A percentile compares a stretch with the other conserved stretches of the same genome.
Evolutionary conservation across 768 basidiomycete genomes (phyloP).

Genomic region (Cyclocybe cylindracea): DNA sequence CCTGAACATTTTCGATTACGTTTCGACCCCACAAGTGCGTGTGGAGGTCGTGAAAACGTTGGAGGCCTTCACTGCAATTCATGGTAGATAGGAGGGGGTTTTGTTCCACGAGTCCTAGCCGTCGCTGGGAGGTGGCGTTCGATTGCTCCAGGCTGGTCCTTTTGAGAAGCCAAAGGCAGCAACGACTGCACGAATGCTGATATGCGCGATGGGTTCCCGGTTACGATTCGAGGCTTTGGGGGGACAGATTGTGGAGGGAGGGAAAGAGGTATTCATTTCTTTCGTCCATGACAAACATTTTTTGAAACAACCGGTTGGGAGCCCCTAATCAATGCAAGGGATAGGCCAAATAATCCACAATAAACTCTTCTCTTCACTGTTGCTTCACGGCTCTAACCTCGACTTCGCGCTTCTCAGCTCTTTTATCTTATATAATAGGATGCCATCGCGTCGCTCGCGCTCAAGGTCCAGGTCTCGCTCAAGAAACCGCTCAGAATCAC

Average conservation of each 20-base stretch:
- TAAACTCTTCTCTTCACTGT: neutral
- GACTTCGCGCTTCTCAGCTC: neutral
- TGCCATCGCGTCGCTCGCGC: slow-evolving; percentile 39
- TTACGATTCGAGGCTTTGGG: too few relatives aligned
- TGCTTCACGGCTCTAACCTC: neutral
- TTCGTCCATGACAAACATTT: too few relatives aligned
- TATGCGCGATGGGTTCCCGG: too few relatives aligned
- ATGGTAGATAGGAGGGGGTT: neutral
- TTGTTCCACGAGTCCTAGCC: neutral
- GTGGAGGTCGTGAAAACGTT: slow-evolving; percentile 2
- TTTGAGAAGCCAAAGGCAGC: too few relatives aligned
- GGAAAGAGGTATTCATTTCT: too few relatives aligned
- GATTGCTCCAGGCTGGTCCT: too few relatives aligned
- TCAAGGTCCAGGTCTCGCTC: slow-evolving; percentile 34
- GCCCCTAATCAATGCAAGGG: neutral
- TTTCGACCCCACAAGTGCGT: slow-evolving; percentile 9
- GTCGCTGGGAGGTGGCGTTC: too few relatives aligned
- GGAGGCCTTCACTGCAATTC: neutral
- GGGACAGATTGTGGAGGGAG: too few relatives aligned
- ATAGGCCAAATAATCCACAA: neutral
- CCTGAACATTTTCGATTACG: slow-evolving; percentile 2
- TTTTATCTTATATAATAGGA: slow-evolving; percentile 4
- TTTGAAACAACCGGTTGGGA: too few relatives aligned
- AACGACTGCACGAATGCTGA: too few relatives aligned
- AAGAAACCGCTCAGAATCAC: slow-evolving; percentile 42